These are phyloP conservation scores for Phytophthora pseudosyringae DNA, from an alignment of 352 stramenopile species.

Conservation along the genomic window DNA sequence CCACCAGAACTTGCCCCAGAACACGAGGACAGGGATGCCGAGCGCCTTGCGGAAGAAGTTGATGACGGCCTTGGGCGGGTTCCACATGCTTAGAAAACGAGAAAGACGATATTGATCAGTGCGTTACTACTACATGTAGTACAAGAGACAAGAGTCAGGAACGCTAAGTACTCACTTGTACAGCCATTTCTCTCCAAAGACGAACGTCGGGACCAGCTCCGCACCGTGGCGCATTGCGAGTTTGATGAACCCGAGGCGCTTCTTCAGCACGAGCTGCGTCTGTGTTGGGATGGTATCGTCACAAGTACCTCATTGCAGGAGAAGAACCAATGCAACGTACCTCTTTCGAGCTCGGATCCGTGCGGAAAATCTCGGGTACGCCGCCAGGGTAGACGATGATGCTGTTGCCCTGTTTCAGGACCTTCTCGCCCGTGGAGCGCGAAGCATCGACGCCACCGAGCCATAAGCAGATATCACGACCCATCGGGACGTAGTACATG, in stretches of 20 bases:
- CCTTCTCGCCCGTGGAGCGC: slow-evolving; percentile 41
- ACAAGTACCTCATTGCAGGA: slow-evolving; percentile 13
- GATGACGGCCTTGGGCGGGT: slow-evolving; percentile 30
- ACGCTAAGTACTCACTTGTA: slow-evolving; percentile 32
- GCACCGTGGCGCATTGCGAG: slow-evolving; percentile 46
- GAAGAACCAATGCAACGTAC: not conserved
- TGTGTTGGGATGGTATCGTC: not conserved
- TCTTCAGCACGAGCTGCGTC: slow-evolving; percentile 44
- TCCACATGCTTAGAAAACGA: slow-evolving; percentile 33
- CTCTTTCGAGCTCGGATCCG: slow-evolving; percentile 43
- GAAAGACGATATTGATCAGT: too few species aligned
- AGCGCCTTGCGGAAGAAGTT: slow-evolving; percentile 35
- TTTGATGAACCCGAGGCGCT: slow-evolving; percentile 49
- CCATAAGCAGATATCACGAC: slow-evolving; percentile 62
- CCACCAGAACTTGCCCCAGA: slow-evolving; percentile 48
- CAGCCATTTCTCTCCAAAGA: slow-evolving; percentile 59
- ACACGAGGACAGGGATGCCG: slow-evolving; percentile 41
- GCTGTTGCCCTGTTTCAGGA: slow-evolving; percentile 40
- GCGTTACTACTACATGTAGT: too few species aligned
- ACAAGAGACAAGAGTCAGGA: not conserved
- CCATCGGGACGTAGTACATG: slow-evolving; percentile 64
- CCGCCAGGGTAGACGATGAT: slow-evolving; percentile 51
- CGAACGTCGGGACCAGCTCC: slow-evolving; percentile 45
- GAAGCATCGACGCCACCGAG: slow-evolving; percentile 48
- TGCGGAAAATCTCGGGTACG: slow-evolving; percentile 49